Base-by-base conservation (phyloP, 2,329 filamentous ascomycete genomes). In the Aspergillus latus region DNA sequence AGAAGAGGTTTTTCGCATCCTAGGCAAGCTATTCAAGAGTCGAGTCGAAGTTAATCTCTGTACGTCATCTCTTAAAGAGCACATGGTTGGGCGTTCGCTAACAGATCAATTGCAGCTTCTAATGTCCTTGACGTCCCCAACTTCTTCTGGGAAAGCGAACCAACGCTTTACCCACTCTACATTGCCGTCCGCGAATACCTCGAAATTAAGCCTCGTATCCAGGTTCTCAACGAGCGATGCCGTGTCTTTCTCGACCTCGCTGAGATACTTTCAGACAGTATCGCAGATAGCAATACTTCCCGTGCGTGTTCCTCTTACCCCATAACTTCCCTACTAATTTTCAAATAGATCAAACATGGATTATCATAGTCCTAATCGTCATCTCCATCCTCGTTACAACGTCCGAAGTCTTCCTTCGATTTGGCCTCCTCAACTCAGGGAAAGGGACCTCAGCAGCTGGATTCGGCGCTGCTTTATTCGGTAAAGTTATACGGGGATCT, bases 71-170 rank as follows among this genome's bases (percentile, higher is more conserved):
- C 34, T 5, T 49, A 26, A 28, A 56, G 43, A 3, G 11, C 21
- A 11, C 15, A 34, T 26, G 46, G 34, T 13, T 37, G 34, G 11
- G 5, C 11, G 10, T 5, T 13, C 5, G 64, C 58, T 64, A 62
- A 66, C 62, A 54, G 32, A 37, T 32, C 56, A 58, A 6, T 13
- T 50, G 21, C 36, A 42, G 91, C 92, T 58, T 96, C 90, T 16
- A 97, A 97, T 70, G 93, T 97, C 72, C 88, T 97, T 56, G 92
- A 97, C 73, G 91, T 95, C 0, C 93, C 93, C 59, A 95, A 93
- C 72, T 97, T 97, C 82, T 96, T 97, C 82, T 99, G 94, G 94
- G 92, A 97, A 72, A 90, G 90, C 9, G 94, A 99, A 71, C 94
- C 94, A 15, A 97, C 91, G 0, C 82, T 99, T 0, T 91, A 97